Evolutionary conservation across 805 yeast species (phyloP).

Genomic region (Lipomyces chichibuensis): DNA sequence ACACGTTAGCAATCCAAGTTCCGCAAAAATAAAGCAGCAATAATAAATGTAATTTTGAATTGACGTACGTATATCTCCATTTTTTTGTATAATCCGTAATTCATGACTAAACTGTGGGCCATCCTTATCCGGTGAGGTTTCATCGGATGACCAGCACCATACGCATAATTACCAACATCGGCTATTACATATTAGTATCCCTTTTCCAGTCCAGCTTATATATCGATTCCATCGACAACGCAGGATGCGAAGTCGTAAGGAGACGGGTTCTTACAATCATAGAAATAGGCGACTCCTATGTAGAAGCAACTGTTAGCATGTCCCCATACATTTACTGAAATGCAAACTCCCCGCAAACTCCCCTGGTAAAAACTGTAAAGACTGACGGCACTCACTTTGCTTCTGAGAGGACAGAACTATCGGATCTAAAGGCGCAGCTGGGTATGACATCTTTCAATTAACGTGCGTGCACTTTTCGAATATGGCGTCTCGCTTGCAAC

Average conservation of each 20-base stretch:
- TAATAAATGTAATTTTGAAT: background rate
- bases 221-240: conserved; percentile 1
- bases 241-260: background rate
- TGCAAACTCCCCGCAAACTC: background rate
- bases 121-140: conserved; percentile 98
- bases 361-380: no score
- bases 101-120: conserved; percentile 97
- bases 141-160: conserved; percentile 99
- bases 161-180: conserved; percentile 96
- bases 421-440: conserved; percentile 21
- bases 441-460: conserved; percentile 12
- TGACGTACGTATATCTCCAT: conserved; percentile 78
- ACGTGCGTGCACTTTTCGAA: background rate
- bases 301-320: background rate
- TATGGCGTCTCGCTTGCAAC: background rate
- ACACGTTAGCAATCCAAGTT: background rate
- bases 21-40: background rate
- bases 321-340: no score
- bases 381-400: conserved; percentile 13
- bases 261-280: conserved; percentile 52
- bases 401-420: conserved; percentile 15
- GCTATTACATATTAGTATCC: conserved; percentile 44
- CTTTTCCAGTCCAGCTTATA: background rate
- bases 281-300: conserved; percentile 68
- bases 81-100: conserved; percentile 92